Conservation (phyloP, 2,329 filamentous ascomycete genomes). For the Cryphonectria parasitica region DNA sequence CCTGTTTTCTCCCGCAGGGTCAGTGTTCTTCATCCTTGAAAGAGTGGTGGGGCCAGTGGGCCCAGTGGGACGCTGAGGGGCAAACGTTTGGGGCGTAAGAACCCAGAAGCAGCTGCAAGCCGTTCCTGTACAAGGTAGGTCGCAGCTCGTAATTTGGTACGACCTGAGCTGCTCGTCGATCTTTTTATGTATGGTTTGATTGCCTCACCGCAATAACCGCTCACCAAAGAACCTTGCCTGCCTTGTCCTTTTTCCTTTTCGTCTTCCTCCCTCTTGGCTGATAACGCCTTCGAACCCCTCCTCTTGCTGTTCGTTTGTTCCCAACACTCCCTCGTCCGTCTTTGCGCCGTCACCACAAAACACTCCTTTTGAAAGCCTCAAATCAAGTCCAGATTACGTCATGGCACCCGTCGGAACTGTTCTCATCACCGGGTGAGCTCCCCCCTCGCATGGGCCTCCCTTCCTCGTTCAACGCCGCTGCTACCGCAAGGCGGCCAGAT, state of each 20-base stretch:
- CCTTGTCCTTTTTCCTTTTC: conserved; percentile 24
- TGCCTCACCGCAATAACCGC: conserved; percentile 7
- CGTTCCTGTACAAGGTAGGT: conserved; percentile 8
- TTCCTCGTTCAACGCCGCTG: not conserved
- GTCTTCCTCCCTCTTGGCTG: not conserved
- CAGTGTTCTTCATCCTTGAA: not conserved
- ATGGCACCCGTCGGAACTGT: conserved; percentile 72
- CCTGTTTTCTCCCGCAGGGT: not conserved
- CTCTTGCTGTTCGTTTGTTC: conserved; percentile 17
- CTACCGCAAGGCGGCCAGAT: not conserved
- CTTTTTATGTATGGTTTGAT: not conserved
- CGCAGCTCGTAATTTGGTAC: conserved; percentile 18
- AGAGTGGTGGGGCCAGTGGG: not conserved
- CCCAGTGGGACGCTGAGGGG: conserved; percentile 10
- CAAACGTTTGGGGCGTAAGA: not conserved
- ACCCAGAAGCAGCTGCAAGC: not conserved
- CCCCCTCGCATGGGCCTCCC: not conserved
- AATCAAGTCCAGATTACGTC: conserved; percentile 14
- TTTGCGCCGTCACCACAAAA: conserved; percentile 4
- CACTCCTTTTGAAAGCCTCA: not conserved
- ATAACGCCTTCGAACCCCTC: not conserved
- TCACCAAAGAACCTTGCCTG: not conserved
- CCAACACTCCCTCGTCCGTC: conserved; percentile 2
- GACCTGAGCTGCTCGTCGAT: not conserved
- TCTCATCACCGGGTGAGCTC: conserved; percentile 83